phyloP scores from a whole-genome alignment of 345 rosid genomes.

The Camelina sativa region DNA sequence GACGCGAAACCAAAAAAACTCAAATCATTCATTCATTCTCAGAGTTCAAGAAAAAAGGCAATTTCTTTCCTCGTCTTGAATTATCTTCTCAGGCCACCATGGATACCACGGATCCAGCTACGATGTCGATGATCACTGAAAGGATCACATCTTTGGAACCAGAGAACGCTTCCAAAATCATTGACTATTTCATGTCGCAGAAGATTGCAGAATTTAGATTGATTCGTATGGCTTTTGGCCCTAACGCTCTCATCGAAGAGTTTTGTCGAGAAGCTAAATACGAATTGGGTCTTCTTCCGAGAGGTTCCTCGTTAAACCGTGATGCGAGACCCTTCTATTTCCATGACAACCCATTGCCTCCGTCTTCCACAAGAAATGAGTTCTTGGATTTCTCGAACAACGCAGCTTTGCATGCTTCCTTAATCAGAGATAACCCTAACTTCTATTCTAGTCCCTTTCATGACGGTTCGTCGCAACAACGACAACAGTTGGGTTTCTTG shows the following conservation, averaged over 20 bases:
- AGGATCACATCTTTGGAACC: slow-evolving; percentile 72
- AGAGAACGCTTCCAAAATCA: slow-evolving; percentile 75
- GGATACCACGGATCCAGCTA: slow-evolving; percentile 68
- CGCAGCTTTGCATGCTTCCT: slow-evolving; percentile 46
- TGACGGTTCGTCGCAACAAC: slow-evolving; percentile 54
- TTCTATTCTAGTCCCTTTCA: slow-evolving; percentile 53
- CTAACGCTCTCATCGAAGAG: slow-evolving; percentile 56
- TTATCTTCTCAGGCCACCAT: slow-evolving; percentile 43
- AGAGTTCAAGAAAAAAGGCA: no score
- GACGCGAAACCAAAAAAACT: no score
- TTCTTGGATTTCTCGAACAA: slow-evolving; percentile 42
- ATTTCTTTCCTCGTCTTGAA: not conserved
- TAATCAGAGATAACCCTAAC: slow-evolving; percentile 39
- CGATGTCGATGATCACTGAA: slow-evolving; percentile 50
- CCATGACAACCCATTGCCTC: slow-evolving; percentile 50
- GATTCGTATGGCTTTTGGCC: slow-evolving; percentile 65
- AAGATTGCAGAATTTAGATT: slow-evolving; percentile 56
- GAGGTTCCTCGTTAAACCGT: slow-evolving; percentile 50
- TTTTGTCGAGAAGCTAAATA: slow-evolving; percentile 64
- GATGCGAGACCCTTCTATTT: slow-evolving; percentile 45
- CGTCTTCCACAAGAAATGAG: slow-evolving; percentile 53
- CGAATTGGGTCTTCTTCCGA: slow-evolving; percentile 60
- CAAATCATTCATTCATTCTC: no score
- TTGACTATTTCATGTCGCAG: slow-evolving; percentile 75
- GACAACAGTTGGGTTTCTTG: slow-evolving; percentile 35